These are phyloP conservation scores for Leptographium radiaticola DNA, from an alignment of 2,329 filamentous ascomycete species.

Conservation along the genomic window DNA sequence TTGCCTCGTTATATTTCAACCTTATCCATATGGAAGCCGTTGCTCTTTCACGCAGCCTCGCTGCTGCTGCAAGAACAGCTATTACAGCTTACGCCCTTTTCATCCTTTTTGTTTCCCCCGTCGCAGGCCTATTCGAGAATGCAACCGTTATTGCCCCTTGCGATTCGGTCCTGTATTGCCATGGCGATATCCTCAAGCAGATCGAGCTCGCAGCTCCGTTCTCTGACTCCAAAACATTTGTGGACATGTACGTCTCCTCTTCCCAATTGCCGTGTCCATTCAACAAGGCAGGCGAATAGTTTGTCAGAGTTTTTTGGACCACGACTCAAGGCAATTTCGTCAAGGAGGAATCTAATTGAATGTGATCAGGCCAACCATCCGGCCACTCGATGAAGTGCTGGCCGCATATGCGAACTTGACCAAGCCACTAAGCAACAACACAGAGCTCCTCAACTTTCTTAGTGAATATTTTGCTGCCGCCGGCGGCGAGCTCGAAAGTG, in stretches of 20 bases:
- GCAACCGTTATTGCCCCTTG: slow-evolving; percentile 50
- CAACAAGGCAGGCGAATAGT: neutral
- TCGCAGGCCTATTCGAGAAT: slow-evolving; percentile 41
- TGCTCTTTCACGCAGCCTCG: neutral
- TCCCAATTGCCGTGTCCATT: neutral
- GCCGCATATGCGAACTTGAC: slow-evolving; percentile 45
- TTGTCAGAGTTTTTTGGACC: neutral
- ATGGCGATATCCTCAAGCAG: slow-evolving; percentile 48
- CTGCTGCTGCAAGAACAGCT: neutral
- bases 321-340: too few species aligned
- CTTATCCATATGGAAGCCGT: slow-evolving; percentile 1
- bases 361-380: slow-evolving; percentile 39
- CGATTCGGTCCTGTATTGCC: slow-evolving; percentile 55
- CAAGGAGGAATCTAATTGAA: neutral
- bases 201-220: slow-evolving; percentile 53
- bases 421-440: slow-evolving; percentile 50
- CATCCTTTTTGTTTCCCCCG: slow-evolving; percentile 11
- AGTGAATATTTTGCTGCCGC: slow-evolving; percentile 48
- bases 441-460: slow-evolving; percentile 49
- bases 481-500: slow-evolving; percentile 46
- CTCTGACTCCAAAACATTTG: slow-evolving; percentile 56
- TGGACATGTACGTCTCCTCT: slow-evolving; percentile 43
- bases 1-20: neutral
- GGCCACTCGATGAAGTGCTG: slow-evolving; percentile 45
- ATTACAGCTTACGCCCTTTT: neutral